These are phyloP conservation scores for Arthroderma sp. DNA, from an alignment of 2,329 filamentous ascomycete genomes.

Conservation along the genomic window DNA sequence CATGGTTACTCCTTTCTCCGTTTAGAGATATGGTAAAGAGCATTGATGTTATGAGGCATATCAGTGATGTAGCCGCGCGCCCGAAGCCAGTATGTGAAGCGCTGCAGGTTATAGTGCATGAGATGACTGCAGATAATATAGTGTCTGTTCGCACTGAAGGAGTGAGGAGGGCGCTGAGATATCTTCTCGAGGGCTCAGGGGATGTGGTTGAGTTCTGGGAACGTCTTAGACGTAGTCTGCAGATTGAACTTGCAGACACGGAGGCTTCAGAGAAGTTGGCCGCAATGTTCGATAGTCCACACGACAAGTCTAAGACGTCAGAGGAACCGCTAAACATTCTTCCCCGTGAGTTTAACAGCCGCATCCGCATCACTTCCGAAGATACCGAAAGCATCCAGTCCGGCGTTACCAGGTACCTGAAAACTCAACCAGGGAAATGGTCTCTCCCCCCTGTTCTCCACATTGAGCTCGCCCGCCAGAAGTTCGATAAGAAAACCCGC, in stretches of 20 bases:
- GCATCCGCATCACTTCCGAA: conserved; percentile 29
- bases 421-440: conserved; percentile 28
- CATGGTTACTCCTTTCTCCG: conserved; percentile 48
- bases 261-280: conserved; percentile 30
- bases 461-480: conserved; percentile 47
- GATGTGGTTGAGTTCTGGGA: conserved; percentile 48
- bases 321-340: conserved; percentile 26
- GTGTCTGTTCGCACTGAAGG: conserved; percentile 32
- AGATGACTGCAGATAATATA: conserved; percentile 29
- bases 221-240: conserved; percentile 39
- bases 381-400: conserved; percentile 28
- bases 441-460: conserved; percentile 40
- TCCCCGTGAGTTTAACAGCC: conserved; percentile 28
- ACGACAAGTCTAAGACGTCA: conserved; percentile 19
- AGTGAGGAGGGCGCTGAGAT: conserved; percentile 32
- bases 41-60: conserved; percentile 37
- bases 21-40: conserved; percentile 46
- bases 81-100: conserved; percentile 42
- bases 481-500: conserved; percentile 42
- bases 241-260: conserved; percentile 41
- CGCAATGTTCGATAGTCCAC: conserved; percentile 38
- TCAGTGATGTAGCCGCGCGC: conserved; percentile 34
- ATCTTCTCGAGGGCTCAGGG: conserved; percentile 35
- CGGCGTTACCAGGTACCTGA: conserved; percentile 25
- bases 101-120: conserved; percentile 42